Conservation (phyloP, 1,284 basidiomycete species). For the Apiotrichum mycotoxinovorans region DNA sequence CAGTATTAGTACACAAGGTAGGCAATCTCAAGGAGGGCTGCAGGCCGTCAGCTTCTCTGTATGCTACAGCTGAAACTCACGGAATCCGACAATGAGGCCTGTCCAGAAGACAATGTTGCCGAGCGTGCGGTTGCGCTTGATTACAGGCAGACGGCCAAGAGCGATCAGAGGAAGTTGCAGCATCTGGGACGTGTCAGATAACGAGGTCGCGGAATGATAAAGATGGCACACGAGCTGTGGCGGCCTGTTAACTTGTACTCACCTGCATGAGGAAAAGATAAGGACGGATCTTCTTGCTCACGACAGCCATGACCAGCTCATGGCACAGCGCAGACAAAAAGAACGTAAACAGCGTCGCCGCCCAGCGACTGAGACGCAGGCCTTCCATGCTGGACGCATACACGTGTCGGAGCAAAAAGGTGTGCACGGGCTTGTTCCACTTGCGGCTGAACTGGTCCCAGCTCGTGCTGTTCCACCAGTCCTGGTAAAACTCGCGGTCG, state of each 20-base stretch:
- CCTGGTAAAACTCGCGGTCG: constrained; percentile 94
- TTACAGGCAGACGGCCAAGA: constrained; percentile 67
- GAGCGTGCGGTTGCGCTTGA: constrained; percentile 73
- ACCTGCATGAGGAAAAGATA: constrained; percentile 48
- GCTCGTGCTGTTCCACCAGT: constrained; percentile 97
- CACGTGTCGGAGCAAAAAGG: constrained; percentile 89
- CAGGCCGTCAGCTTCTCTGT: neutral
- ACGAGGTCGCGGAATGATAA: neutral
- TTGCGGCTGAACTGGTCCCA: constrained; percentile 96
- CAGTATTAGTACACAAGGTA: constrained; percentile 13
- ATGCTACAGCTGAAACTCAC: constrained; percentile 1
- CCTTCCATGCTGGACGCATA: constrained; percentile 81
- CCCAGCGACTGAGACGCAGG: constrained; percentile 67
- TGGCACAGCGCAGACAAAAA: constrained; percentile 81
- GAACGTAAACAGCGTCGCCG: constrained; percentile 89
- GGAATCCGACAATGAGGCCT: constrained; percentile 77
- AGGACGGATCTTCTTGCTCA: constrained; percentile 76
- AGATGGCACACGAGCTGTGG: neutral
- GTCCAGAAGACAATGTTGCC: constrained; percentile 84
- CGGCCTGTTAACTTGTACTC: constrained; percentile 9
- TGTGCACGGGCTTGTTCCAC: constrained; percentile 75
- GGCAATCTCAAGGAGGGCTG: constrained; percentile 18
- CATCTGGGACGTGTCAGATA: constrained; percentile 56
- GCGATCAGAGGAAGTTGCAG: constrained; percentile 89
- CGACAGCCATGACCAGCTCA: constrained; percentile 93